A percentile compares a stretch with the other conserved stretches of the same genome.
Conservation (phyloP, 306 rosid genomes). For the Hippophae gyantsensis region DNA sequence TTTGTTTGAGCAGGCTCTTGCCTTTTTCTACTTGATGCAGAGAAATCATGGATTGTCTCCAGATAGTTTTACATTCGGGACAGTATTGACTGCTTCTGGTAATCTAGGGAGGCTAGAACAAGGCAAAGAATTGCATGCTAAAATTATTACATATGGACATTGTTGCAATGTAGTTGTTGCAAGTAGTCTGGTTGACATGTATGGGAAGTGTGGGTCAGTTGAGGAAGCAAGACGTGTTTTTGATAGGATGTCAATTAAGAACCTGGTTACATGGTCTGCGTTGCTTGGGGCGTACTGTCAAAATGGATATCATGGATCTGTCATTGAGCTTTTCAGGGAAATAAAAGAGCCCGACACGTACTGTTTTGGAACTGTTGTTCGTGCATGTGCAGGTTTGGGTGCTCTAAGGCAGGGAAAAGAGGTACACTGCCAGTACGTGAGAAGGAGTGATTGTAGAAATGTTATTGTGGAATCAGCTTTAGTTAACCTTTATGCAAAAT, state of each 20-base stretch:
- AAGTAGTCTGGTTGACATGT: conserved; percentile 89
- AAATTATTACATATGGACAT: conserved; percentile 43
- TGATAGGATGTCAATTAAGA: conserved; percentile 53
- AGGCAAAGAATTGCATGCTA: conserved; percentile 64
- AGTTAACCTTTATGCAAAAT: conserved; percentile 78
- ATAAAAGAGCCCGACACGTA: conserved; percentile 48
- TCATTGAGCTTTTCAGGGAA: conserved; percentile 53
- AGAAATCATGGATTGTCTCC: conserved; percentile 35
- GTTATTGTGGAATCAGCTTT: conserved; percentile 80
- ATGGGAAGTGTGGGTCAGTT: conserved; percentile 73
- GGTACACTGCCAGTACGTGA: conserved; percentile 72
- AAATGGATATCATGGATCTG: conserved; percentile 48
- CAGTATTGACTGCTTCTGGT: conserved; percentile 60
- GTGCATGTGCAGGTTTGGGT: conserved; percentile 68
- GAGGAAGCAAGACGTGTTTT: conserved; percentile 38
- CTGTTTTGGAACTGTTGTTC: conserved; percentile 59
- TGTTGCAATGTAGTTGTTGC: conserved; percentile 67
- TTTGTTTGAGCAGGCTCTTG: conserved; percentile 50
- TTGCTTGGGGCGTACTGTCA: conserved; percentile 76
- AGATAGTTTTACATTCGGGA: conserved; percentile 68
- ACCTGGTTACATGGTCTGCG: conserved; percentile 69
- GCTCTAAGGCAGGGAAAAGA: conserved; percentile 76
- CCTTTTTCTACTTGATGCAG: conserved; percentile 38
- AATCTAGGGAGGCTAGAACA: conserved; percentile 58
- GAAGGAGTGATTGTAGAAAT: conserved; percentile 72